Evolutionary conservation across 164 flowering plant species (phyloP).

Genomic region (grape (Vitis vinifera)): ASM3070453v1 NC_081811.1:22591501-22592000

Average conservation of each 20-base stretch:
- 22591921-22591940: no score
- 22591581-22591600: conserved; percentile 67
- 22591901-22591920: no score
- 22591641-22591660: conserved; percentile 89
- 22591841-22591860: no score
- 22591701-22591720: conserved; percentile 89
- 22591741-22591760: no score
- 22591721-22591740: conserved; percentile 22
- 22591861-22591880: no score
- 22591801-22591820: no score
- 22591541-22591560: conserved; percentile 60
- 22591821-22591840: no score
- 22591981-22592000: no score
- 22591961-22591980: no score
- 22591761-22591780: background rate
- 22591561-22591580: conserved; percentile 69
- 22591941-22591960: no score
- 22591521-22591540: background rate
- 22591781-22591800: background rate
- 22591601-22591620: conserved; percentile 64
- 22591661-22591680: conserved; percentile 84
- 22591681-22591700: conserved; percentile 87
- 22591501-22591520: background rate
- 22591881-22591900: no score
- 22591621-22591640: conserved; percentile 90